Base-by-base conservation (phyloP, 306 rosid genomes). In the Cucumis sativus region DNA sequence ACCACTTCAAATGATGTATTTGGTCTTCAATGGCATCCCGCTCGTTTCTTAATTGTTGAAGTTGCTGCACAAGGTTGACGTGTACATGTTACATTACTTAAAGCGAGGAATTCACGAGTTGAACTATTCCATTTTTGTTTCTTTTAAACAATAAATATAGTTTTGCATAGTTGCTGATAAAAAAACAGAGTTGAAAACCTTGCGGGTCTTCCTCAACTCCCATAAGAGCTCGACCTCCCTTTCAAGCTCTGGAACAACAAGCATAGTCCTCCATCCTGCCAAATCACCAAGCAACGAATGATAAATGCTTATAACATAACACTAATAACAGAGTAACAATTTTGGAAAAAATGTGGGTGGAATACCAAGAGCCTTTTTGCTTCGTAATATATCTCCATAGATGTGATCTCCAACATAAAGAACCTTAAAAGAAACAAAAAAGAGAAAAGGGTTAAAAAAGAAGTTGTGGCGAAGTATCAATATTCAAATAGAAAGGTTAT, bases 191-290 rank as follows among this genome's bases (percentile, higher is more conserved):
- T 35, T 37, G 78, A 72, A 58, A 80, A 95, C 97, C 99, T 95
- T 92, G 85, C 97, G 96, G 67, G 87, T 88, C 80, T 90, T 87
- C 82, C 96, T 85, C 75, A 86, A 83, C 77, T 89, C 87, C 90
- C 91, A 92, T 45, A 92, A 97, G 75, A 92, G 96, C 80, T 87
- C 84, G 83, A 92, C 93, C 86, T 96, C 99, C 86, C 87, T 87
- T 85, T 92, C 91, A 47, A 96, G 96, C 87, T 96, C 99, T 57
- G 99, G 99, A 79, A 96, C 84, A 57, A 96, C 99, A 79, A 96
- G 99, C 98, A 96, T 96, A 85, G 99, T 96, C 79, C 99, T 90
- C 99, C 99, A 96, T 62, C 98, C 99, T 96, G 84, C 81, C 54
- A 47, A 49, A 45, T 25, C 76, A 49, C 25, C 77, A 15, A 30